Evolutionary conservation across 345 rosid species (phyloP).

Genomic region (Triadica sebifera): DNA sequence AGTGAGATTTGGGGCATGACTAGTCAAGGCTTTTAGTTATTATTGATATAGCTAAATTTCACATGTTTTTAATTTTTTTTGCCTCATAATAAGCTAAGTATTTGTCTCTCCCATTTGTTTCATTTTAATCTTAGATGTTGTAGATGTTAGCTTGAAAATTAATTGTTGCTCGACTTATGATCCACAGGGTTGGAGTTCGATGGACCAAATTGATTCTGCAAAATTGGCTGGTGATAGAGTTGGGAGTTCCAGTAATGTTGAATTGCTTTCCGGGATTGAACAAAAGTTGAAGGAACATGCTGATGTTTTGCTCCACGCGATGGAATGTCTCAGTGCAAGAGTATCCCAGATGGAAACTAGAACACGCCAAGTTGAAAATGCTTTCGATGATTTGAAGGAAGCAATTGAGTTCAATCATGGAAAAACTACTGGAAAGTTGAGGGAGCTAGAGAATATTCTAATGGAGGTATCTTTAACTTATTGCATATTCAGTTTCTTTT

Average conservation of each 20-base stretch:
- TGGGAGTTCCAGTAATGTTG: constrained; percentile 22
- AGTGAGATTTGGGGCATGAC: background rate
- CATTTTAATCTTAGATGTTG: background rate
- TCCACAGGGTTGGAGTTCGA: constrained; percentile 26
- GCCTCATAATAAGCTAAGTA: no score
- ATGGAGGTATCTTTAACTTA: constrained; percentile 39
- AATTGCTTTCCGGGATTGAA: constrained; percentile 42
- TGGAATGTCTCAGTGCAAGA: constrained; percentile 43
- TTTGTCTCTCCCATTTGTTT: background rate
- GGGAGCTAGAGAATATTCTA: constrained; percentile 46
- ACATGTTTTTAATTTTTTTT: no score
- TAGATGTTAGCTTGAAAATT: background rate
- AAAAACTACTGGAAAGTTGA: constrained; percentile 42
- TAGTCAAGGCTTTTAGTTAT: background rate
- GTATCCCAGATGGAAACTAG: constrained; percentile 51
- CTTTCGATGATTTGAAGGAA: constrained; percentile 45
- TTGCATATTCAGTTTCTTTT: background rate
- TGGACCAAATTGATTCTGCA: constrained; percentile 21
- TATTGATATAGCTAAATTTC: background rate
- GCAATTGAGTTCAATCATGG: constrained; percentile 43
- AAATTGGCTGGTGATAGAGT: constrained; percentile 13
- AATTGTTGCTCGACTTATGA: constrained; percentile 2
- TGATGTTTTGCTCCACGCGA: constrained; percentile 38
- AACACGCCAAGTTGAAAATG: constrained; percentile 36
- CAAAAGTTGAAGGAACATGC: constrained; percentile 44